These are phyloP conservation scores for Datisca glomerata DNA, from an alignment of 306 rosid genomes.

Conservation along the genomic window DNA sequence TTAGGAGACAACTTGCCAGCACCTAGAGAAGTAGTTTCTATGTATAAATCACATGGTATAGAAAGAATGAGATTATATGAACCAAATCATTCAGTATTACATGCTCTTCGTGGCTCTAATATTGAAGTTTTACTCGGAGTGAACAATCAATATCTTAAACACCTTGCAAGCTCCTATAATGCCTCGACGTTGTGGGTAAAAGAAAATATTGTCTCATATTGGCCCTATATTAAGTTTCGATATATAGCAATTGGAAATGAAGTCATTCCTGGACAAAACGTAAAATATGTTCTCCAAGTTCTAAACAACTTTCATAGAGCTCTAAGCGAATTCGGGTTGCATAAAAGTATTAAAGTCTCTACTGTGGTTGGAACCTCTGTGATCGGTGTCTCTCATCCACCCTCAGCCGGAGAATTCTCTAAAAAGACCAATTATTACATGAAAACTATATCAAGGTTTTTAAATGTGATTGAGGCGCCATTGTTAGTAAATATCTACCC, in stretches of 20 bases:
- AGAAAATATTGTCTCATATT: background rate
- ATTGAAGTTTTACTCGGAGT: background rate
- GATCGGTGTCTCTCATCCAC: background rate
- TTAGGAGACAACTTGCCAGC: background rate
- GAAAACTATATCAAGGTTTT: background rate
- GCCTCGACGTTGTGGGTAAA: background rate
- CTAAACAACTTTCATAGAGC: background rate
- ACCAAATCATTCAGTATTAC: background rate
- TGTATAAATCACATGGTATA: background rate
- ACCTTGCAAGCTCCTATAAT: background rate
- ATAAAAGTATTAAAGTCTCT: background rate
- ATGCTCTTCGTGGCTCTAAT: background rate
- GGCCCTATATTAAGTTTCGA: background rate
- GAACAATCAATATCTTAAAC: background rate
- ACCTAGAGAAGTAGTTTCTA: background rate
- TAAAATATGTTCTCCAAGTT: background rate
- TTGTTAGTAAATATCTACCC: background rate
- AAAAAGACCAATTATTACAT: background rate
- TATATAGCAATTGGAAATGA: constrained; percentile 1
- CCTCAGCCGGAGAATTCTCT: background rate
- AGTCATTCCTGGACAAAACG: background rate
- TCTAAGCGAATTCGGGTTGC: background rate
- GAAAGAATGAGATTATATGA: background rate
- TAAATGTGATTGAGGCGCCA: background rate
- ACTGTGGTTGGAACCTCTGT: background rate